Conservation (phyloP, 176 grass and related monocot species). For the Oryza glaberrima region DNA sequence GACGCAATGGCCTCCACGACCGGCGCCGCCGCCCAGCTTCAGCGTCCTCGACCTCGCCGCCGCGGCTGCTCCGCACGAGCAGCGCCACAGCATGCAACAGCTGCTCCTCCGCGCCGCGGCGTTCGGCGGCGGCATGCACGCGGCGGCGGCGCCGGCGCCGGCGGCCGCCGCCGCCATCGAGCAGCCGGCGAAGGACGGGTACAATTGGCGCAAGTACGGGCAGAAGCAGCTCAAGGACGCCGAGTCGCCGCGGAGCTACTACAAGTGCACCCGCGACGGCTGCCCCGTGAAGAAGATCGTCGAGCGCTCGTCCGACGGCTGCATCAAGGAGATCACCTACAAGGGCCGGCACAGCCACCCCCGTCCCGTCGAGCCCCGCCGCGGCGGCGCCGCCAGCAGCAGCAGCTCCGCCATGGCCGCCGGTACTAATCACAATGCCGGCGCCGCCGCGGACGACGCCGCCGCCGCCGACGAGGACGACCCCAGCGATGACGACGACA, state of each 20-base stretch:
- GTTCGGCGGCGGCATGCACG: constrained; percentile 18
- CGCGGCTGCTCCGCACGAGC: constrained; percentile 22
- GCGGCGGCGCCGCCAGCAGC: neutral
- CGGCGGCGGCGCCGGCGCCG: neutral
- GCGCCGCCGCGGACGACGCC: no score
- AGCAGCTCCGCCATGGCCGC: neutral
- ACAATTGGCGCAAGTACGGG: constrained; percentile 88
- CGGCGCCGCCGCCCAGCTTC: constrained; percentile 32
- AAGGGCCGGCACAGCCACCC: constrained; percentile 75
- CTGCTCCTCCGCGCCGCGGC: constrained; percentile 21
- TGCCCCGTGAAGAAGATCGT: constrained; percentile 83
- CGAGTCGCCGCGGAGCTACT: constrained; percentile 83
- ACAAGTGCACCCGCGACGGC: constrained; percentile 65
- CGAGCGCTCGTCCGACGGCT: constrained; percentile 67
- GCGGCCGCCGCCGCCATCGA: constrained; percentile 43
- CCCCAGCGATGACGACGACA: constrained; percentile 17
- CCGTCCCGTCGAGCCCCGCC: constrained; percentile 15
- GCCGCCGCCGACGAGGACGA: neutral
- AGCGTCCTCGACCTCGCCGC: constrained; percentile 4
- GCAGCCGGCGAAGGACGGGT: constrained; percentile 79
- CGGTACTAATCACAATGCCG: neutral
- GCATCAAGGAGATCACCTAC: constrained; percentile 87
- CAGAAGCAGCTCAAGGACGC: constrained; percentile 89
- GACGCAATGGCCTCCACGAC: constrained; percentile 32
- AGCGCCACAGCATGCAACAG: constrained; percentile 39